Conservation (phyloP, 208 protist species). For the Blastocrithidia nonstop region DNA sequence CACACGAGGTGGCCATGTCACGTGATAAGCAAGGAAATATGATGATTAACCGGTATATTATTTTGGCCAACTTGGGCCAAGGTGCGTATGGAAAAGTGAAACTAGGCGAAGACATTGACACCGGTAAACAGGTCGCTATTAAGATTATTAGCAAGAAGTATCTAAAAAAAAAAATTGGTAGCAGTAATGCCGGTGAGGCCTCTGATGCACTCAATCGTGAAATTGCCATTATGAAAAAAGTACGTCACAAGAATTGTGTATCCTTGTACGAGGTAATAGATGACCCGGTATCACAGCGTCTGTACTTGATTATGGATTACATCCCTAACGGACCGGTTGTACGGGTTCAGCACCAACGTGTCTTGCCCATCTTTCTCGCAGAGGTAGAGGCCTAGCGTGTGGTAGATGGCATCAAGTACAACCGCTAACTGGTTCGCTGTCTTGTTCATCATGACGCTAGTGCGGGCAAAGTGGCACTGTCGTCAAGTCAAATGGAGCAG, state of each 20-base stretch:
- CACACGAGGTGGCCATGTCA: slow-evolving; percentile 18
- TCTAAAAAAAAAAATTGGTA: slow-evolving; percentile 36
- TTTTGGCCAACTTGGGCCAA: slow-evolving; percentile 35
- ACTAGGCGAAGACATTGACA: slow-evolving; percentile 30
- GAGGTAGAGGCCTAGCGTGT: slow-evolving; percentile 10
- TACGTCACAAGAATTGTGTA: slow-evolving; percentile 91
- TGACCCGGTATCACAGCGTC: slow-evolving; percentile 69
- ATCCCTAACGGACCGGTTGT: slow-evolving; percentile 64
- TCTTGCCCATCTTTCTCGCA: slow-evolving; percentile 9
- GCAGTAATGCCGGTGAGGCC: slow-evolving; percentile 2
- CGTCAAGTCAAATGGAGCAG: slow-evolving; percentile 10
- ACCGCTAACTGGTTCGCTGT: slow-evolving; percentile 18
- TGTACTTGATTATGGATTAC: slow-evolving; percentile 90
- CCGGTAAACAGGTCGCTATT: slow-evolving; percentile 41
- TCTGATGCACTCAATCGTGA: slow-evolving; percentile 38
- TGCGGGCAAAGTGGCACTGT: slow-evolving; percentile 8
- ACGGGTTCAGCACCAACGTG: slow-evolving; percentile 16
- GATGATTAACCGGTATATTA: slow-evolving; percentile 59
- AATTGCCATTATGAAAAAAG: slow-evolving; percentile 90
- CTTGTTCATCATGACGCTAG: slow-evolving; percentile 10
- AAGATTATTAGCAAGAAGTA: slow-evolving; percentile 68
- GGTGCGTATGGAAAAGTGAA: slow-evolving; percentile 59
- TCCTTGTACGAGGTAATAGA: slow-evolving; percentile 91
- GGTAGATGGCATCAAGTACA: slow-evolving; percentile 18
- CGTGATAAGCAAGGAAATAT: slow-evolving; percentile 40